Base-by-base conservation (phyloP, 768 basidiomycete species). In the Suillus decipiens region DNA sequence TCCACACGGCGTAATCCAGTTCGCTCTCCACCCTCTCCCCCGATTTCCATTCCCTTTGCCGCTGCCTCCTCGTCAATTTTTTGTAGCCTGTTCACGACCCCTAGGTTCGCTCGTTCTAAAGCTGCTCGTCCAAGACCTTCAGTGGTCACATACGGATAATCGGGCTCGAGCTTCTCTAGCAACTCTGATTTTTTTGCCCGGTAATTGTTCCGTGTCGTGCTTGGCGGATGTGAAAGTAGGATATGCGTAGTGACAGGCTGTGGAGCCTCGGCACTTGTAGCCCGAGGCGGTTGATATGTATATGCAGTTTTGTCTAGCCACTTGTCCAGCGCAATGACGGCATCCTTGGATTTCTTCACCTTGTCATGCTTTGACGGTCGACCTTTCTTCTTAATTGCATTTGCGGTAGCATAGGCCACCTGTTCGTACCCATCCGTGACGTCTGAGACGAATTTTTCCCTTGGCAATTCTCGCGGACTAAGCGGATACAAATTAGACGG, bases 401-500 rank as follows among this genome's bases (percentile, higher is more conserved):
- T 57, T 7, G 76, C 24, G 2, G 45, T 45, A 14, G 51, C 19
- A 36, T 41, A 53, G 14, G 53, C 39, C 31, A 51, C 31, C 5
- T 61, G 55, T 24, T 61, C 58, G 33, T 34, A 41, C 17, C 57
- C 48, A 36, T 60, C 17, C 5, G 71, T 62, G 0, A 54, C 69
- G 33, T 82, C 82, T 64, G 79, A 79, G 2, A 81, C 72, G 61
- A 85, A 84, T n/a, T 85, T 75, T 67, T 92, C 91, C 31, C 90
- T 83, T 19, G 92, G 92, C 7, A 93, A 76, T 31, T 75, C 75
- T n/a, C 86, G 81, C 4, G 90, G 91, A 68, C 84, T 86, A 69
- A 84, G 76, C 0, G 89, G 76, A 31, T 76, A 73, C 10, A 82
- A 66, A 4, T 79, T 75, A 14, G 85, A 82, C 42, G 68, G 67